A percentile compares a stretch with the other conserved stretches of the same genome.
phyloP scores from a whole-genome alignment of 2,329 filamentous ascomycete species.

The Phialocephala subalpina region DNA sequence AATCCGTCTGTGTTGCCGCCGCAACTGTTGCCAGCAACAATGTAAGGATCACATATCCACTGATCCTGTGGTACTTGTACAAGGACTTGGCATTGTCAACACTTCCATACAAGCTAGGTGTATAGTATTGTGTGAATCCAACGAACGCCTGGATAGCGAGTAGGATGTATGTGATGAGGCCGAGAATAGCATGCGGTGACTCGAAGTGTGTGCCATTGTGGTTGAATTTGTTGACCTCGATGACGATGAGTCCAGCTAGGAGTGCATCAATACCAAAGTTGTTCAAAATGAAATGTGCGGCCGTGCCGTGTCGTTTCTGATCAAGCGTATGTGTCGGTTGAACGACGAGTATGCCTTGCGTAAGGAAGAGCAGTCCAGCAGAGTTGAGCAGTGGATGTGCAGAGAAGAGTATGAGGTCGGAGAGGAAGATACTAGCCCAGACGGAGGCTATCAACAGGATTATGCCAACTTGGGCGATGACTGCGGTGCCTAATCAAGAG shows the following conservation, averaged over 20 bases:
- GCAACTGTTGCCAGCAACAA: constrained; percentile 77
- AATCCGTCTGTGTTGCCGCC: constrained; percentile 80
- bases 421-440: constrained; percentile 79
- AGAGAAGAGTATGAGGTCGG: constrained; percentile 80
- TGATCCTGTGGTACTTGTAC: constrained; percentile 88
- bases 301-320: constrained; percentile 72
- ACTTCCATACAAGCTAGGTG: constrained; percentile 78
- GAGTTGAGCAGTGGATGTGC: constrained; percentile 80
- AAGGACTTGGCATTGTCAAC: constrained; percentile 80
- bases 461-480: constrained; percentile 80
- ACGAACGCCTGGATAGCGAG: constrained; percentile 78
- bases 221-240: constrained; percentile 84
- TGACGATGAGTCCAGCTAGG: constrained; percentile 71
- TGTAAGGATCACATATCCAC: constrained; percentile 77
- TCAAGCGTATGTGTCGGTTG: constrained; percentile 83
- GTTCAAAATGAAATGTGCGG: constrained; percentile 75
- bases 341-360: constrained; percentile 83
- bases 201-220: constrained; percentile 77
- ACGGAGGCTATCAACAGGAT: constrained; percentile 78
- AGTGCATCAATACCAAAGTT: constrained; percentile 60
- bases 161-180: constrained; percentile 76
- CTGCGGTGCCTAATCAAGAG: constrained; percentile 72
- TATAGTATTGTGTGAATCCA: constrained; percentile 84
- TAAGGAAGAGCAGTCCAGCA: constrained; percentile 75
- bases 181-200: constrained; percentile 82